phyloP scores from a whole-genome alignment of 495 filamentous ascomycete species.

The Talaromyces borbonicus region DNA sequence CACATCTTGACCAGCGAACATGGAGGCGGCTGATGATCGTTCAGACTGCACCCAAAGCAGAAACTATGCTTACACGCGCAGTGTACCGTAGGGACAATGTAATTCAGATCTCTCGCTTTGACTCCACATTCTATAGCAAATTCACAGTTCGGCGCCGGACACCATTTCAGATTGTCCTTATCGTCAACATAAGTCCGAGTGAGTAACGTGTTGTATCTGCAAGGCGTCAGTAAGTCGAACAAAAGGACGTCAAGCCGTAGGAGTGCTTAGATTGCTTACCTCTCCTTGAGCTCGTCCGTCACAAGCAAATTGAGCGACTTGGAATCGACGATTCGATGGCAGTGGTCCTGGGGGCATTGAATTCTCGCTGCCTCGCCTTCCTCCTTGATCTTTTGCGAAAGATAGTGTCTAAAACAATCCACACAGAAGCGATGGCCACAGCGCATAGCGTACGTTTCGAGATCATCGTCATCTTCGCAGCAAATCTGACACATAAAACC shows the following conservation, averaged over 20 bases:
- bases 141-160: slow-evolving; percentile 88
- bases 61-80: slow-evolving; percentile 79
- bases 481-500: slow-evolving; percentile 93
- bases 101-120: slow-evolving; percentile 72
- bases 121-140: slow-evolving; percentile 84
- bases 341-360: slow-evolving; percentile 80
- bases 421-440: slow-evolving; percentile 95
- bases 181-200: slow-evolving; percentile 96
- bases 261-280: slow-evolving; percentile 30
- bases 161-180: slow-evolving; percentile 91
- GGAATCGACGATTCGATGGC: slow-evolving; percentile 84
- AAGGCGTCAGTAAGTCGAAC: slow-evolving; percentile 13
- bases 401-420: slow-evolving; percentile 84
- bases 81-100: slow-evolving; percentile 78
- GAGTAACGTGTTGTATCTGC: slow-evolving; percentile 73
- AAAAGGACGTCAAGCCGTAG: not conserved
- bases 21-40: slow-evolving; percentile 87
- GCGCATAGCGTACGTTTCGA: slow-evolving; percentile 91
- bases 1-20: slow-evolving; percentile 89
- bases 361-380: slow-evolving; percentile 94
- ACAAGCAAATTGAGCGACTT: slow-evolving; percentile 80
- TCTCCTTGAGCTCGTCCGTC: slow-evolving; percentile 55
- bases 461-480: slow-evolving; percentile 71
- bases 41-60: slow-evolving; percentile 92
- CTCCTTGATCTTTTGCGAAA: slow-evolving; percentile 82